phyloP scores from a whole-genome alignment of 176 grass and related monocot genomes.

The Oryza longistaminata region DNA sequence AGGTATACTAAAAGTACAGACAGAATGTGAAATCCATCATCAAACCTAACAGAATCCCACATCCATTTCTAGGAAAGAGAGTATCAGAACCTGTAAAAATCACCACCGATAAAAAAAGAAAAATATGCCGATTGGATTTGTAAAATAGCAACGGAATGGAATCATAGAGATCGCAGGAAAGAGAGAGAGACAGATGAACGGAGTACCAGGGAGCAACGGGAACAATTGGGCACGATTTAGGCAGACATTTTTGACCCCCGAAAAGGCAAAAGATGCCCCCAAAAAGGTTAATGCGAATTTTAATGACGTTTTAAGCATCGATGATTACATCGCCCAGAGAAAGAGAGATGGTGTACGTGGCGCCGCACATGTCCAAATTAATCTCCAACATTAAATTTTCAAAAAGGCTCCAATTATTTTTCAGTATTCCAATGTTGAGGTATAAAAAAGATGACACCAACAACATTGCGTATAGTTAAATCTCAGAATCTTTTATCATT shows the following conservation, averaged over 20 bases:
- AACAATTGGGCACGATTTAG: neutral
- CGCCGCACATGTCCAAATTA: slow-evolving; percentile 34
- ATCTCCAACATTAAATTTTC: neutral
- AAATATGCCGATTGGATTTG: neutral
- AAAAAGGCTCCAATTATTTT: neutral
- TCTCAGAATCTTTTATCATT: too few species aligned
- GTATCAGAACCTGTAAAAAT: too few species aligned
- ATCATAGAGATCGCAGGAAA: neutral
- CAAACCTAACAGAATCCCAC: too few species aligned
- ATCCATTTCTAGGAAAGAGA: too few species aligned
- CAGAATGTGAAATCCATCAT: too few species aligned
- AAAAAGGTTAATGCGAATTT: neutral
- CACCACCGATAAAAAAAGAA: too few species aligned
- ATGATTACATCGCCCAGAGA: neutral
- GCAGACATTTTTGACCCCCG: slow-evolving; percentile 36
- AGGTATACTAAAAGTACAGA: too few species aligned
- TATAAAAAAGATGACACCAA: too few species aligned
- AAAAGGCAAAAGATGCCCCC: neutral
- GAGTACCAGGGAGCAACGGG: neutral
- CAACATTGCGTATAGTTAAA: too few species aligned
- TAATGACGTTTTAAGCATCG: neutral
- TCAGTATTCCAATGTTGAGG: neutral
- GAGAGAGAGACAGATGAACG: neutral
- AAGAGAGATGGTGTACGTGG: neutral
- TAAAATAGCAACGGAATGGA: neutral